These are phyloP conservation scores for Candida quercuum DNA, from an alignment of 805 yeast species.

Conservation along the genomic window DNA sequence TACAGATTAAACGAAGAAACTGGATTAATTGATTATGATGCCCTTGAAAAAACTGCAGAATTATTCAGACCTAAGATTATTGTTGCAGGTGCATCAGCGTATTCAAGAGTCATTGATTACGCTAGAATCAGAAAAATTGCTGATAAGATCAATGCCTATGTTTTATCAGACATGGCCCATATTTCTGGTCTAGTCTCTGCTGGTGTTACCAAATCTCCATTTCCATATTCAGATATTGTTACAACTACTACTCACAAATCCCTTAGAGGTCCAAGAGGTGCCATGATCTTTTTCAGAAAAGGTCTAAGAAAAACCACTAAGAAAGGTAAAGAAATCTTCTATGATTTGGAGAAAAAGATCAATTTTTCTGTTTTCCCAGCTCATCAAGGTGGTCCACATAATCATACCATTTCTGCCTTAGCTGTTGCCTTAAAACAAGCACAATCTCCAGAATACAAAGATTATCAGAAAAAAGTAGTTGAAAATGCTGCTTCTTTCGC, in stretches of 20 bases:
- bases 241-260: constrained; percentile 98
- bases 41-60: constrained; percentile 72
- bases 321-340: constrained; percentile 78
- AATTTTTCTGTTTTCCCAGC: constrained; percentile 99
- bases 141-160: constrained; percentile 87
- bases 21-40: constrained; percentile 90
- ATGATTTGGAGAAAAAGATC: constrained; percentile 86
- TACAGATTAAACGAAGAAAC: constrained; percentile 83
- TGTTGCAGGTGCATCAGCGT: constrained; percentile 97
- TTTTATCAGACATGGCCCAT: constrained; percentile 95
- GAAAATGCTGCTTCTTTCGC: constrained; percentile 79
- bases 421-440: constrained; percentile 96
- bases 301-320: constrained; percentile 81
- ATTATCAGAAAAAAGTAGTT: constrained; percentile 80
- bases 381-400: constrained; percentile 99
- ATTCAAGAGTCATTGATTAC: constrained; percentile 87
- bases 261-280: constrained; percentile 98
- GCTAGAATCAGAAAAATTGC: constrained; percentile 86
- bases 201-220: constrained; percentile 89
- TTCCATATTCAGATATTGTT: constrained; percentile 89
- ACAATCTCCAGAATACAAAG: constrained; percentile 77
- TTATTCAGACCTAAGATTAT: constrained; percentile 91
- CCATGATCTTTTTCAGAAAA: constrained; percentile 95
- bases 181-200: constrained; percentile 95
- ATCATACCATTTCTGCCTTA: constrained; percentile 93